These are phyloP conservation scores for Alnus rubra DNA, from an alignment of 306 rosid genomes.

Conservation along the genomic window DNA sequence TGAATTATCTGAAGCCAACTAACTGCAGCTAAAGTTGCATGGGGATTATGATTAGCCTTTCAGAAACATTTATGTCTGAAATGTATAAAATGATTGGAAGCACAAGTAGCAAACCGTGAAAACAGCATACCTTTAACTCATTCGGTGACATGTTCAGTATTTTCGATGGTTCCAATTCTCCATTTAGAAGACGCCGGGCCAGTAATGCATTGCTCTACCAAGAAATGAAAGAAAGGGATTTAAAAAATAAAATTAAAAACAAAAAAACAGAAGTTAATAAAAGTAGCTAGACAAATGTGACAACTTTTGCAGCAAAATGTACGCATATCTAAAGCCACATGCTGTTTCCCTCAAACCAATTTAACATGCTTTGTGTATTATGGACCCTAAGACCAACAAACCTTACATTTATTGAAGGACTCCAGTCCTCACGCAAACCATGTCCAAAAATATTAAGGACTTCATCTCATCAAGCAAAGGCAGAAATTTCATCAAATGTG, in stretches of 20 bases:
- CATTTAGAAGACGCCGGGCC: conserved; percentile 68
- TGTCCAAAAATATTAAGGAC: not conserved
- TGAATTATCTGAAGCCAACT: not conserved
- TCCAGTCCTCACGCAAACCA: not conserved
- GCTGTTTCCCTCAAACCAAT: not conserved
- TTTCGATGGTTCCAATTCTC: conserved; percentile 83
- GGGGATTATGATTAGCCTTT: not conserved
- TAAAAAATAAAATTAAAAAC: too few relatives aligned
- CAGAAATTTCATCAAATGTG: not conserved
- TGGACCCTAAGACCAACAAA: not conserved
- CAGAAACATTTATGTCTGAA: not conserved
- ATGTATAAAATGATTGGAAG: not conserved
- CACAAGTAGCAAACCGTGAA: not conserved
- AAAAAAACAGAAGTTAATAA: not conserved
- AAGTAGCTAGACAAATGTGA: not conserved
- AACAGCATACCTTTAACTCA: conserved; percentile 76
- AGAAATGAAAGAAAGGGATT: conserved; percentile 13
- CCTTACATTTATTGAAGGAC: not conserved
- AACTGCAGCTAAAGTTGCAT: not conserved
- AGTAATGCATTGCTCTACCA: conserved; percentile 61
- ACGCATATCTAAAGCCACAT: not conserved
- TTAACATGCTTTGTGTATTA: not conserved
- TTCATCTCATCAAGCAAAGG: not conserved
- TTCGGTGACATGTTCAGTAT: conserved; percentile 83
- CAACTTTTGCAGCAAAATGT: not conserved